These are phyloP conservation scores for Pelargonium cotyledonis DNA, from an alignment of 441 rosid species.

Conservation along the genomic window DNA sequence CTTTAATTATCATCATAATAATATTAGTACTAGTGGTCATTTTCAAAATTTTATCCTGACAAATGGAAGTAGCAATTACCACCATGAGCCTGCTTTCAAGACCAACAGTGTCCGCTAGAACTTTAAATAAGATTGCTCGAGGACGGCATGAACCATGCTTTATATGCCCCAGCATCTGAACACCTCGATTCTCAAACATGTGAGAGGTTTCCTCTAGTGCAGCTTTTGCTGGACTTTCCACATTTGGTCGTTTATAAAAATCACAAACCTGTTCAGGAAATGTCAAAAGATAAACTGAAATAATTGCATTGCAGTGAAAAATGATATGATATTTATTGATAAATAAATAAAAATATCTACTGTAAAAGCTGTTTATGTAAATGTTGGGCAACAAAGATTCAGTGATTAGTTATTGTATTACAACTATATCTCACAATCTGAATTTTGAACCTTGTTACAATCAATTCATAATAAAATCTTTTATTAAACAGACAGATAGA, in stretches of 20 bases:
- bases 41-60: slow-evolving; percentile 6
- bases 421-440: not conserved
- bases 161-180: slow-evolving; percentile 93
- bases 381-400: slow-evolving; percentile 1
- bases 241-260: slow-evolving; percentile 71
- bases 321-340: not conserved
- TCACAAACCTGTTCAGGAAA: slow-evolving; percentile 67
- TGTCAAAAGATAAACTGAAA: slow-evolving; percentile 12
- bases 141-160: slow-evolving; percentile 91
- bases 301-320: slow-evolving; percentile 9
- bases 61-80: slow-evolving; percentile 51
- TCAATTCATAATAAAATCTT: not conserved
- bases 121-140: slow-evolving; percentile 93
- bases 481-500: not conserved
- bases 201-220: slow-evolving; percentile 67
- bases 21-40: not conserved
- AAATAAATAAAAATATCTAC: slow-evolving; percentile 9
- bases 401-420: not conserved
- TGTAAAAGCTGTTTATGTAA: not conserved
- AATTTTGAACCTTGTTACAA: slow-evolving; percentile 2
- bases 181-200: slow-evolving; percentile 59
- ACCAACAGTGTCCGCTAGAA: slow-evolving; percentile 91
- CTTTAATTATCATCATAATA: not conserved
- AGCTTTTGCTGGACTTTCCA: slow-evolving; percentile 84
- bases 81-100: slow-evolving; percentile 89